Evolutionary conservation across 345 rosid genomes (phyloP).

Genomic region (Cardamine chenopodiifolia): DNA sequence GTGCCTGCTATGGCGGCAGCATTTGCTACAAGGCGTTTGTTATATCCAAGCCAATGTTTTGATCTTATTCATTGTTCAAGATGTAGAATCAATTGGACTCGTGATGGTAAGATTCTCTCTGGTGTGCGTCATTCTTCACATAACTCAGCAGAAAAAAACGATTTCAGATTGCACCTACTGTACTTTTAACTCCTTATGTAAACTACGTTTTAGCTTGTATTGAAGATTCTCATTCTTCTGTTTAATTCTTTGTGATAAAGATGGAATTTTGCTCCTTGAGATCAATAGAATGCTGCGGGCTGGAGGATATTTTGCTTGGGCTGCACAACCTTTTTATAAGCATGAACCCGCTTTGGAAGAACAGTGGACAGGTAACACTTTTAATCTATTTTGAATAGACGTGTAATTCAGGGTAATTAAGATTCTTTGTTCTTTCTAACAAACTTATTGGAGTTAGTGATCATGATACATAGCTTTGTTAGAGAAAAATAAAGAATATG

Average conservation of each 20-base stretch:
- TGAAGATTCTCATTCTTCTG: constrained; percentile 22
- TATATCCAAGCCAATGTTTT: constrained; percentile 95
- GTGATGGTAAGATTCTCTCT: constrained; percentile 71
- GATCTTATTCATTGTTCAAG: constrained; percentile 97
- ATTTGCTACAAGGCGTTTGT: constrained; percentile 79
- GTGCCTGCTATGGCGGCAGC: constrained; percentile 99
- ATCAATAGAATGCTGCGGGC: constrained; percentile 92
- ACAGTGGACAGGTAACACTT: constrained; percentile 86
- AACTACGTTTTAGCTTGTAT: constrained; percentile 10
- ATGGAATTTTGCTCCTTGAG: constrained; percentile 96
- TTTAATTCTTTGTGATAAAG: constrained; percentile 48
- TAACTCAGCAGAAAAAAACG: background rate
- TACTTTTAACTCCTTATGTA: background rate
- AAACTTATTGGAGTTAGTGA: constrained; percentile 4
- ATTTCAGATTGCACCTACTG: background rate
- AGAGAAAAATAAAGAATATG: background rate
- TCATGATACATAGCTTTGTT: constrained; percentile 19
- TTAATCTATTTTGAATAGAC: constrained; percentile 15
- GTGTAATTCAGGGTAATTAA: background rate
- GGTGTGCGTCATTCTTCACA: constrained; percentile 25
- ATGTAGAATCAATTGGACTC: constrained; percentile 99
- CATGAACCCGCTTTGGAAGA: constrained; percentile 82
- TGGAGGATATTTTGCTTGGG: constrained; percentile 99
- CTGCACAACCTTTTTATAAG: constrained; percentile 99
- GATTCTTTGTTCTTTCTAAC: background rate